Base-by-base conservation (phyloP, 2,329 filamentous ascomycete genomes). In the Hypoxylon sp. region DNA sequence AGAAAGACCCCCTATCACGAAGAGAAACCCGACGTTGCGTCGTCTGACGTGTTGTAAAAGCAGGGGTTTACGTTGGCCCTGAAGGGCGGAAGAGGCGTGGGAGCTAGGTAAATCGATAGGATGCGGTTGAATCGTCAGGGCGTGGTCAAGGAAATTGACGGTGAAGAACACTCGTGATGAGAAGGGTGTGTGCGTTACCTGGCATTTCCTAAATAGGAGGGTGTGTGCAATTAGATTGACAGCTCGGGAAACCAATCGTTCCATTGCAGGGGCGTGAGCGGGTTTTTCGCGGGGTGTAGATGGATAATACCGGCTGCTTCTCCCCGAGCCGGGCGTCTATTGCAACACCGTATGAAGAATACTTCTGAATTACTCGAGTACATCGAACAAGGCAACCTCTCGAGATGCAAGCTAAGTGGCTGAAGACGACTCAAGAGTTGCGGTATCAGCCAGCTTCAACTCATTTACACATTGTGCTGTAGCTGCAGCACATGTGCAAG, bases 141-240 rank as follows among this genome's bases (percentile, higher is more conserved):
- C 31, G 2, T 33, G 7, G 10, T 8, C 31, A 37, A 14, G 8
- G 33, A 5, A 37, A 13, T 37, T 13, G 33, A 13, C 33, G 33
- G 33, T 37, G 33, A 37, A 5, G 33, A 11, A 37, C 33, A 44
- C n/a, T 44, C 40, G 40, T 44, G n/a, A 20, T 44, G 40, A 17
- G n/a, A 20, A 17, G 40, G 40, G 40, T 6, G n/a, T 44, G n/a
- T 20, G 6, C 40, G 14, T 17, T 8, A 17, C 20, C n/a, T 6
- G 20, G 40, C n/a, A 44, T 44, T 17, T 20, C 40, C 14, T 10
- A 17, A 40, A 40, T 33, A 40, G 37, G 37, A n/a, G 40, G 40
- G 40, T n/a, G 40, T 44, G 40, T 20, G 40, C 40, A 44, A 44
- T 20, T n/a, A 10, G 17, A n/a, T 44, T 44, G 40, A 44, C n/a